Evolutionary conservation across 257 asterid species (phyloP).

Genomic region (Penstemon newberryi): DNA sequence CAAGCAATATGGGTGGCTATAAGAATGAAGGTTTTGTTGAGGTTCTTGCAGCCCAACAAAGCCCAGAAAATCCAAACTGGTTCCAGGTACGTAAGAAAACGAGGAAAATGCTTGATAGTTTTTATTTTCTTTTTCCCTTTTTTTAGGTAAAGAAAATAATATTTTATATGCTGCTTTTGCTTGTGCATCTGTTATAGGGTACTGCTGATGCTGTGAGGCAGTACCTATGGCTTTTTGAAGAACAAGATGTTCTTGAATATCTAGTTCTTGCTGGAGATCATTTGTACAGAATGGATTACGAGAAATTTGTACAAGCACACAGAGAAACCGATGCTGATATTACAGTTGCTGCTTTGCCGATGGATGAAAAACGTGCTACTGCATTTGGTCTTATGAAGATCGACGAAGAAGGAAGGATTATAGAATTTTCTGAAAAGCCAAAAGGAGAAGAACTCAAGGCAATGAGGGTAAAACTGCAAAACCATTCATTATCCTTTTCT

Average conservation of each 20-base stretch:
- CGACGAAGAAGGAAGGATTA: constrained; percentile 60
- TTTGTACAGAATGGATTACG: constrained; percentile 63
- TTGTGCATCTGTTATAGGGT: constrained; percentile 42
- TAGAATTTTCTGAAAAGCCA: constrained; percentile 69
- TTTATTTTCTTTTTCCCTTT: background rate
- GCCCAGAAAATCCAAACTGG: constrained; percentile 77
- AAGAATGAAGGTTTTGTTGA: constrained; percentile 67
- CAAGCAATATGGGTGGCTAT: constrained; percentile 65
- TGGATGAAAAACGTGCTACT: constrained; percentile 68
- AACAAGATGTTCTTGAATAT: constrained; percentile 60
- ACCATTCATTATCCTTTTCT: background rate
- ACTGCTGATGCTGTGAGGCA: constrained; percentile 76
- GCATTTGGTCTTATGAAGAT: constrained; percentile 70
- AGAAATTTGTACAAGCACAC: constrained; percentile 61
- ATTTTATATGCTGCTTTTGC: constrained; percentile 1
- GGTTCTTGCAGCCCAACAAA: constrained; percentile 73
- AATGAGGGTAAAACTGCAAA: constrained; percentile 48
- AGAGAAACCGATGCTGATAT: constrained; percentile 70
- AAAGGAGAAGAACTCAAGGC: constrained; percentile 57
- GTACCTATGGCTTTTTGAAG: constrained; percentile 67
- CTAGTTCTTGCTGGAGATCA: constrained; percentile 68
- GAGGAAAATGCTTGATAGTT: background rate
- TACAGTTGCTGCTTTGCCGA: constrained; percentile 69
- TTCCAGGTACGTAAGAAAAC: constrained; percentile 46
- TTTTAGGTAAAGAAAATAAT: background rate